Evolutionary conservation across 192 early-diverging fungal species (phyloP), one percentile per base, ranked within the genome.

Genomic region (Podila epigama): DNA sequence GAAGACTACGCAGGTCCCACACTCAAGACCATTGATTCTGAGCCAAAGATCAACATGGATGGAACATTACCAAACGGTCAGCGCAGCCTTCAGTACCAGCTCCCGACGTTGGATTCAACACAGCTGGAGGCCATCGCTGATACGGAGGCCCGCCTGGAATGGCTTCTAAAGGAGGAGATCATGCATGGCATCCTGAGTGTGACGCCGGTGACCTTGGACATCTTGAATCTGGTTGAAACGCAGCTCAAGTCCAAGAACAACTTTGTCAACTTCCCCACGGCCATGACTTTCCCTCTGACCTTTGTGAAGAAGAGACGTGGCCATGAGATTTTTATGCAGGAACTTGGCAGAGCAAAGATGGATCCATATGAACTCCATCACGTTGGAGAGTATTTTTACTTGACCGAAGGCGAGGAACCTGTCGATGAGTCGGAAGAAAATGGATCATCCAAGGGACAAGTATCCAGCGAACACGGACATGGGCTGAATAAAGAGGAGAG

Each of bases 91-190:
- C 60, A 77, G n/a, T 63, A 77, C 36, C 60, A 64, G 34, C 68
- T 77, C 56, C 73, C 73, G 16, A 68, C 63, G 13, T 34, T 77
- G 44, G 73, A 77, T 9, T n/a, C 66, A 4, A 54, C 83, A 37
- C 90, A 91, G 61, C 66, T 81, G 41, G 86, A 88, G 33, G 90
- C 89, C 1, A 67, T 93, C 16, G 63, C 77, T 0, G 85, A 89
- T 58, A 89, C 88, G 1, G 83, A 84, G 51, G 65, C 80, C 2
- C 73, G 86, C 34, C 66, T 94, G 15, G 83, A 88, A 20, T 82
- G 79, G 81, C 57, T 92, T 1, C 80, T 92, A n/a, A 89, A 89
- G 39, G 89, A 94, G 53, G 92, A 94, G 73, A 84, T 94, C 22
- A 88, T 94, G 83, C 87, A 91, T 69, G 81, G 85, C 0, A 66